Evolutionary conservation across 2,329 filamentous ascomycete species (phyloP).

Genomic region (Emmonsiellopsis sp.): DNA sequence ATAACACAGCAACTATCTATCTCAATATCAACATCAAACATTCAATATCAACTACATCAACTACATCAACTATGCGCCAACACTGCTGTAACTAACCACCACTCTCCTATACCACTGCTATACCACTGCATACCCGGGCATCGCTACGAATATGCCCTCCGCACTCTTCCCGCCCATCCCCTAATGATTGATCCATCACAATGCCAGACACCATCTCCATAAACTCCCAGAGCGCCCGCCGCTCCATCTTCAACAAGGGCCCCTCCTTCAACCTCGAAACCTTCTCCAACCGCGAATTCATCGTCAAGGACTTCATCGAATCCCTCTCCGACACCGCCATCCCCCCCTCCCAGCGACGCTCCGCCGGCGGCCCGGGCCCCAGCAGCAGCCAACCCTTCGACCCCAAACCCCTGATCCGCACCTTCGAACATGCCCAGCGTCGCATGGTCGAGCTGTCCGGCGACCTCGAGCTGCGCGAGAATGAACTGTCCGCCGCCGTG

Average conservation of each 20-base stretch:
- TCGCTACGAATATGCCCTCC: background rate
- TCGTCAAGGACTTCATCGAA: constrained; percentile 96
- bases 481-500: constrained; percentile 81
- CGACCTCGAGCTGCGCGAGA: constrained; percentile 82
- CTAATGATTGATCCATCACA: constrained; percentile 13
- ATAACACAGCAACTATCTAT: too few species aligned
- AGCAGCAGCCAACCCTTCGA: constrained; percentile 57
- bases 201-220: constrained; percentile 31
- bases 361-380: constrained; percentile 43
- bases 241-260: constrained; percentile 65
- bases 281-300: constrained; percentile 85
- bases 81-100: too few species aligned
- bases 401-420: constrained; percentile 90
- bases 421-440: constrained; percentile 65
- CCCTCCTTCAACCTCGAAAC: constrained; percentile 82
- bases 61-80: too few species aligned
- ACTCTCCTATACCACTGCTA: too few species aligned
- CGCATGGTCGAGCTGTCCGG: constrained; percentile 51
- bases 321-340: constrained; percentile 77
- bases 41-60: too few species aligned
- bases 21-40: too few species aligned
- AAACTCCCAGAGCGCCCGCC: constrained; percentile 5
- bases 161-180: background rate
- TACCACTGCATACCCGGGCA: too few species aligned
- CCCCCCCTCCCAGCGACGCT: constrained; percentile 64